Base-by-base conservation (phyloP, 1,284 basidiomycete species). In the Fistulina hepatica region DNA sequence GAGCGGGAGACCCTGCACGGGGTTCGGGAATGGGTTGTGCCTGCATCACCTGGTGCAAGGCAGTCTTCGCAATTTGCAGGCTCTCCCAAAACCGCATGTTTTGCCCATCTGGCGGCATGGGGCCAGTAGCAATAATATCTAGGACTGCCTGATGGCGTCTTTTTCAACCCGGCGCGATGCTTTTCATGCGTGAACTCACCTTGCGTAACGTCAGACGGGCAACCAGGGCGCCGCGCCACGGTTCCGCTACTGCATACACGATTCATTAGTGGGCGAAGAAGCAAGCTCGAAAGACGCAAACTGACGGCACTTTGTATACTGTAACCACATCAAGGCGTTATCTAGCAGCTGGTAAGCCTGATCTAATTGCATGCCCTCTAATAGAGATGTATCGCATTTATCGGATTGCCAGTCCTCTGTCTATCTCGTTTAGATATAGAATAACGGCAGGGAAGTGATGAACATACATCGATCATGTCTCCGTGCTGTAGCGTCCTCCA, bases 351-450 rank as follows among this genome's bases (percentile, higher is more conserved):
- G 57, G 2, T 82, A 42, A n/a, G 83, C 60, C 35, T 71, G 67
- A 36, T 67, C 65, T 3, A 74, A 66, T n/a, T 74, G 69, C 21
- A 81, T 60, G 2, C 69, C 67, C 56, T 93, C 85, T 15, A 78
- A 61, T n/a, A 92, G 61, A 0, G 77, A 76, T 0, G 90, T 65
- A 13, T 89, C 88, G 48, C 79, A 82, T 60, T 91, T 90, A 48
- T 93, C 89, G 40, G 78, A 71, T 54, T 85, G 81, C 73, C 81
- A 86, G 52, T 93, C 91, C 65, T 95, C 91, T 38, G 76, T 68
- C 82, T 88, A n/a, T n/a, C n/a, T n/a, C n/a, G n/a, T n/a, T n/a
- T n/a, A 52, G 36, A 34, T 47, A 34, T 30, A 44, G 36, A 27
- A 21, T 44, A 30, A 43, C 33, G 48, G 20, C 31, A 31, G 43